Percentiles rank a stretch among this genome's conserved stretches.
These are phyloP conservation scores for Xanthoconium separans DNA, from an alignment of 1,284 basidiomycete species.

Conservation along the genomic window DNA sequence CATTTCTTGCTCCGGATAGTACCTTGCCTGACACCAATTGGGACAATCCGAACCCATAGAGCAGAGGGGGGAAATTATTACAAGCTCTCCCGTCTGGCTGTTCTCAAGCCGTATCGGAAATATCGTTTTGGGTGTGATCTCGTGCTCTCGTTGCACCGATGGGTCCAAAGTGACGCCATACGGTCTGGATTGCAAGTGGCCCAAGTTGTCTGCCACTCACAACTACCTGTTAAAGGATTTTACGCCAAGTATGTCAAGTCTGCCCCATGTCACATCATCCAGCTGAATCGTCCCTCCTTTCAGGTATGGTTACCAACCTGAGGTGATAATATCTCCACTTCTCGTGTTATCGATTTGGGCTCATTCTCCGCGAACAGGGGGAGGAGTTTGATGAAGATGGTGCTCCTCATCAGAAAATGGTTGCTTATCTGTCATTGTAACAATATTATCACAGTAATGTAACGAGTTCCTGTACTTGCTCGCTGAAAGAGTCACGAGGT, in stretches of 20 bases:
- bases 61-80: conserved; percentile 42
- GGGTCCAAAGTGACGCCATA: conserved; percentile 46
- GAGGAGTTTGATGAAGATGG: conserved; percentile 79
- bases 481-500: conserved; percentile 24
- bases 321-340: conserved; percentile 39
- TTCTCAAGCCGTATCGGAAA: conserved; percentile 63
- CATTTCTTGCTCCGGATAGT: conserved; percentile 70
- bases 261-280: conserved; percentile 1
- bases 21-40: conserved; percentile 59
- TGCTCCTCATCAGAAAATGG: conserved; percentile 77
- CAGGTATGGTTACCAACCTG: conserved; percentile 69
- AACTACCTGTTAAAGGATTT: conserved; percentile 67
- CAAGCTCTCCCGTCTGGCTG: conserved; percentile 68
- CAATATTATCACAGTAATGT: conserved; percentile 28
- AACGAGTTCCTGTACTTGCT: conserved; percentile 22
- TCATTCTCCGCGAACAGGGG: conserved; percentile 46
- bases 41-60: conserved; percentile 50
- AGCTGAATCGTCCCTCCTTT: conserved; percentile 14
- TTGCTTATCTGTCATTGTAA: conserved; percentile 47
- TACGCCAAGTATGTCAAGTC: conserved; percentile 63
- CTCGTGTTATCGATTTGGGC: conserved; percentile 15
- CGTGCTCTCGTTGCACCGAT: conserved; percentile 58
- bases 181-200: conserved; percentile 30
- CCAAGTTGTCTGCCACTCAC: conserved; percentile 61
- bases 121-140: conserved; percentile 63